Conservation (phyloP, 148 eudicot genomes). For the Silene uniflora region DNA sequence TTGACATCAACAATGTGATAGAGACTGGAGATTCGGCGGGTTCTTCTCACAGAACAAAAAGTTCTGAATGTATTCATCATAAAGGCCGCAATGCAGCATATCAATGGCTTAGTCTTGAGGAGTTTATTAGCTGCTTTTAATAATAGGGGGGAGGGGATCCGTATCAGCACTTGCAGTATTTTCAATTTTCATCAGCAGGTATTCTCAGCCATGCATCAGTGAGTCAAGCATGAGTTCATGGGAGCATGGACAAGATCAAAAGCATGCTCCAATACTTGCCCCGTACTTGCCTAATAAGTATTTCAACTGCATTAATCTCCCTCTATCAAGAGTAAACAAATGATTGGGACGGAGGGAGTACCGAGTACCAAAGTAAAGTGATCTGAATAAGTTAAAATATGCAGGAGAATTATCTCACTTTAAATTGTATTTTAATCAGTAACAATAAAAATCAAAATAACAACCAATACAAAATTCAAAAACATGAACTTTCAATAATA, state of each 20-base stretch:
- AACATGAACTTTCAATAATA: not conserved
- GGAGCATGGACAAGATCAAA: not conserved
- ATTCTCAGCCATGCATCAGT: not conserved
- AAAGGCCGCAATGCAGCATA: not conserved
- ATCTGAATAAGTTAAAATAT: too few species aligned
- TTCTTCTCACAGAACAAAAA: not conserved
- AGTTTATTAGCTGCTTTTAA: constrained; percentile 6
- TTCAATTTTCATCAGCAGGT: not conserved
- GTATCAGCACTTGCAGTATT: not conserved
- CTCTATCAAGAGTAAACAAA: not conserved
- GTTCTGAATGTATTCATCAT: not conserved
- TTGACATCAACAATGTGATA: not conserved
- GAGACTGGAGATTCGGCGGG: not conserved
- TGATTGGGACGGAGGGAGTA: too few species aligned
- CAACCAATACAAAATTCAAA: not conserved
- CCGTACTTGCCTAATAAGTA: not conserved
- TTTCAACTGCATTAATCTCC: not conserved
- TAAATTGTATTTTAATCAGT: not conserved
- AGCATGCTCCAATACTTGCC: not conserved
- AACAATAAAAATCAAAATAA: not conserved
- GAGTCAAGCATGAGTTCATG: not conserved
- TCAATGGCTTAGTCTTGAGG: not conserved
- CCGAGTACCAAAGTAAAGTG: too few species aligned
- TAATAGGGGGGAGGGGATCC: not conserved
- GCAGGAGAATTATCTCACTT: not conserved